These are phyloP conservation scores for Yarrowia yakushimensis DNA, from an alignment of 805 yeast genomes.

Conservation along the genomic window DNA sequence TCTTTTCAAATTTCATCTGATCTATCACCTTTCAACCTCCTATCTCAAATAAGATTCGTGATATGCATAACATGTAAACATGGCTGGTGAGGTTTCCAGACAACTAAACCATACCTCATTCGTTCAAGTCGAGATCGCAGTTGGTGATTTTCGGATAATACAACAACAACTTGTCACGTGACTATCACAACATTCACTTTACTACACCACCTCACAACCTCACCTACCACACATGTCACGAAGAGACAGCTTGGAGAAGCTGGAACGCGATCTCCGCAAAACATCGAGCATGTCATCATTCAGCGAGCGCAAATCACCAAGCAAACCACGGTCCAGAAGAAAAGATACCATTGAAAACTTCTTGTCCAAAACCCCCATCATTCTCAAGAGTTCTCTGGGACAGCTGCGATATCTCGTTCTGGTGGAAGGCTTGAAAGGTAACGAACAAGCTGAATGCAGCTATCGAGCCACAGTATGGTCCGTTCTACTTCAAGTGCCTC, in stretches of 20 bases:
- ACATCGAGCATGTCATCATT: not conserved
- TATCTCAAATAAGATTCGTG: slow-evolving; percentile 1
- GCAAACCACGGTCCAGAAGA: slow-evolving; percentile 34
- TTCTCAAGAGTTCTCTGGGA: slow-evolving; percentile 48
- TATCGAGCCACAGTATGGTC: slow-evolving; percentile 80
- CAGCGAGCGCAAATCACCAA: slow-evolving; percentile 1
- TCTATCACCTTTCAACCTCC: not conserved
- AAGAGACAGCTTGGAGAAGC: slow-evolving; percentile 9
- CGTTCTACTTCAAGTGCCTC: slow-evolving; percentile 61
- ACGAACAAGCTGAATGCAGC: slow-evolving; percentile 45
- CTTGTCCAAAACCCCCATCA: slow-evolving; percentile 39
- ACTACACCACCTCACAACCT: too few species aligned
- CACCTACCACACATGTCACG: not conserved
- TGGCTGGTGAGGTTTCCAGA: not conserved
- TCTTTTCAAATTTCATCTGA: too few species aligned
- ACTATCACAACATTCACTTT: too few species aligned
- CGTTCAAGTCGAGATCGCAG: too few species aligned
- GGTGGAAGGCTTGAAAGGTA: slow-evolving; percentile 44
- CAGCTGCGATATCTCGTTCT: slow-evolving; percentile 53
- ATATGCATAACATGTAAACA: slow-evolving; percentile 7
- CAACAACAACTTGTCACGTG: too few species aligned
- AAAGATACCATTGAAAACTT: slow-evolving; percentile 55
- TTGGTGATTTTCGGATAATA: too few species aligned
- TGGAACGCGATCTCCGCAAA: slow-evolving; percentile 18
- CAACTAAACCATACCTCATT: too few species aligned